Conservation (phyloP, 371 early-diverging fungal species). For the Mortierella sp. region DNA sequence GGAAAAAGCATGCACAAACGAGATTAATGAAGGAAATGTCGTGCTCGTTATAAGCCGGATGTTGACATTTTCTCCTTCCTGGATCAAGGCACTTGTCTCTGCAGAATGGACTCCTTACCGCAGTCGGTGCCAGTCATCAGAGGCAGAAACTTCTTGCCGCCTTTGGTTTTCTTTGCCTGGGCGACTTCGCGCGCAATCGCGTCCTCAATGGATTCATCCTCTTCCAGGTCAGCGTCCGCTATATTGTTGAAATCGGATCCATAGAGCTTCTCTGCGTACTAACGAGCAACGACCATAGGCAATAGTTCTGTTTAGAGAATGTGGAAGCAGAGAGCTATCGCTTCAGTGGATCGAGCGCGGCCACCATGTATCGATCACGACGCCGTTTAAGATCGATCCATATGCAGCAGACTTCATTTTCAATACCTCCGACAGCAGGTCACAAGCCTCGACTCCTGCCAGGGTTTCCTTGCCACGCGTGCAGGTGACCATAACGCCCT, state of each 20-base stretch:
- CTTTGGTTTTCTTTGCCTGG: constrained; percentile 61
- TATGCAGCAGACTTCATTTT: background rate
- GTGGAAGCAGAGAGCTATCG: no score
- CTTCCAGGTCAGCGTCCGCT: constrained; percentile 52
- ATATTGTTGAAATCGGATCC: constrained; percentile 35
- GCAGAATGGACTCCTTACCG: constrained; percentile 55
- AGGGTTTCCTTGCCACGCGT: constrained; percentile 66
- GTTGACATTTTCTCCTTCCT: no score
- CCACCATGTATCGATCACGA: no score
- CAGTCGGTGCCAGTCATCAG: constrained; percentile 72
- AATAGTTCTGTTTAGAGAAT: no score
- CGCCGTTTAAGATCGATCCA: background rate
- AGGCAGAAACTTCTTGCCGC: constrained; percentile 61
- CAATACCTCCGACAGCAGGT: constrained; percentile 68
- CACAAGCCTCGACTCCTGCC: constrained; percentile 68
- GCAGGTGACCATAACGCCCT: constrained; percentile 75
- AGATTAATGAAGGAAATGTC: no score
- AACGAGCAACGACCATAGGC: no score
- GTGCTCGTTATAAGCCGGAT: no score
- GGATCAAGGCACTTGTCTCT: no score
- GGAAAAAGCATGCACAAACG: no score
- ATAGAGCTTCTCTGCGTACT: constrained; percentile 69
- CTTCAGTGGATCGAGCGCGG: no score
- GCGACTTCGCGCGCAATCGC: constrained; percentile 76
- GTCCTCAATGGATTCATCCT: constrained; percentile 69